Percentiles rank a stretch among this genome's conserved stretches.
Evolutionary conservation across 2,329 filamentous ascomycete genomes (phyloP).

Genomic region (Aspergillaceae sp.): DNA sequence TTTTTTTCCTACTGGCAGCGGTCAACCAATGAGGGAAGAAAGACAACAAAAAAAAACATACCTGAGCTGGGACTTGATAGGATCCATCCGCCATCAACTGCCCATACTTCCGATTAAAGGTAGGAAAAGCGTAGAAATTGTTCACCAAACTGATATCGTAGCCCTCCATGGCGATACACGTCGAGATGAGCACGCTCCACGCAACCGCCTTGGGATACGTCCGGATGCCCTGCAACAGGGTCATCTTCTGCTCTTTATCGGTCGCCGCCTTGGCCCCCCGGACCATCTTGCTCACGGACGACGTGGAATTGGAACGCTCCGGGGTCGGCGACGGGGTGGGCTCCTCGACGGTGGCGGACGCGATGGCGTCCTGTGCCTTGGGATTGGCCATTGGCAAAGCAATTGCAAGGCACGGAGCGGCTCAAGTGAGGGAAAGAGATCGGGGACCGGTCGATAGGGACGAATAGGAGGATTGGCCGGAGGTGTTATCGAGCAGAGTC

Average conservation of each 20-base stretch:
- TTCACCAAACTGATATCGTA: constrained; percentile 75
- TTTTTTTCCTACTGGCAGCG: not conserved
- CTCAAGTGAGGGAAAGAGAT: not conserved
- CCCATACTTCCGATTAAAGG: constrained; percentile 37
- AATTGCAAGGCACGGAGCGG: not conserved
- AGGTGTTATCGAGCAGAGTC: no score
- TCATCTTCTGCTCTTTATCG: constrained; percentile 55
- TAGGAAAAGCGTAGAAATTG: constrained; percentile 57
- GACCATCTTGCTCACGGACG: constrained; percentile 26
- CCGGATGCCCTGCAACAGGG: constrained; percentile 63
- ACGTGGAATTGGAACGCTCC: constrained; percentile 13
- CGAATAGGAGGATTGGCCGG: no score
- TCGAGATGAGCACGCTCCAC: constrained; percentile 82
- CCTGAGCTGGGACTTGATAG: constrained; percentile 34
- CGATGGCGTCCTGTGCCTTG: constrained; percentile 22
- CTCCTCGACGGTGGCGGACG: constrained; percentile 10
- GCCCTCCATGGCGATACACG: constrained; percentile 84
- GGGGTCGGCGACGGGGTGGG: constrained; percentile 6
- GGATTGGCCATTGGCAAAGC: constrained; percentile 17
- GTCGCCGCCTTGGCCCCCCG: constrained; percentile 36
- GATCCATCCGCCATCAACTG: constrained; percentile 20
- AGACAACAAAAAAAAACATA: constrained; percentile 14
- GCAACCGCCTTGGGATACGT: constrained; percentile 79
- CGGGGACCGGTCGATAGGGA: not conserved
- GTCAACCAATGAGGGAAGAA: not conserved